These are phyloP conservation scores for Biancaea sappan DNA, from an alignment of 306 rosid genomes.

Conservation along the genomic window DNA sequence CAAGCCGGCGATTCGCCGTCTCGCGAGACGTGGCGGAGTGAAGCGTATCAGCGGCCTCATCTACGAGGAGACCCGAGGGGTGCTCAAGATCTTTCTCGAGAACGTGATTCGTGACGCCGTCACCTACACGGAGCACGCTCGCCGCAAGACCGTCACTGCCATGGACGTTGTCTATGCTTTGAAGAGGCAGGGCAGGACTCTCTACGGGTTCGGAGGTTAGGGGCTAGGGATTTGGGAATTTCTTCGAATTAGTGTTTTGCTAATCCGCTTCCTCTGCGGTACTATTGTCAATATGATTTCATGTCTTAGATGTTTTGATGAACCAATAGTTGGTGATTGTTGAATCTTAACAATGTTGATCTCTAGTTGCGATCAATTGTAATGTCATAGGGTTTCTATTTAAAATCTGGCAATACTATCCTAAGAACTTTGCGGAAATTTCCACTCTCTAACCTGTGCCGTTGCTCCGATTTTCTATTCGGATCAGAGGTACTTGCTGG, in stretches of 20 bases:
- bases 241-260: constrained; percentile 13
- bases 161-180: constrained; percentile 68
- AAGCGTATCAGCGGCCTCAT: constrained; percentile 65
- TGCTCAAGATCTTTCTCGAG: constrained; percentile 60
- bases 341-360: background rate
- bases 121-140: constrained; percentile 66
- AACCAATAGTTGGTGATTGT: background rate
- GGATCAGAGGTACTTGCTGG: too few relatives aligned
- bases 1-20: constrained; percentile 63
- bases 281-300: constrained; percentile 30
- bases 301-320: too few relatives aligned
- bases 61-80: constrained; percentile 62
- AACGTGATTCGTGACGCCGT: constrained; percentile 63
- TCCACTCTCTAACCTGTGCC: too few relatives aligned
- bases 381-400: background rate
- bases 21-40: constrained; percentile 58
- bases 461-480: too few relatives aligned
- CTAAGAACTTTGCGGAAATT: too few relatives aligned
- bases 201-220: constrained; percentile 61
- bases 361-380: background rate
- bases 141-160: constrained; percentile 60
- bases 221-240: background rate
- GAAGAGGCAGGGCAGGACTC: constrained; percentile 70
- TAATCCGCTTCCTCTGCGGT: background rate
- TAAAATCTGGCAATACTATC: background rate